Percentiles rank a stretch among this genome's conserved stretches.
Conservation (phyloP, 1,139 yeast species). For the Diutina pseudorugosa region DNA sequence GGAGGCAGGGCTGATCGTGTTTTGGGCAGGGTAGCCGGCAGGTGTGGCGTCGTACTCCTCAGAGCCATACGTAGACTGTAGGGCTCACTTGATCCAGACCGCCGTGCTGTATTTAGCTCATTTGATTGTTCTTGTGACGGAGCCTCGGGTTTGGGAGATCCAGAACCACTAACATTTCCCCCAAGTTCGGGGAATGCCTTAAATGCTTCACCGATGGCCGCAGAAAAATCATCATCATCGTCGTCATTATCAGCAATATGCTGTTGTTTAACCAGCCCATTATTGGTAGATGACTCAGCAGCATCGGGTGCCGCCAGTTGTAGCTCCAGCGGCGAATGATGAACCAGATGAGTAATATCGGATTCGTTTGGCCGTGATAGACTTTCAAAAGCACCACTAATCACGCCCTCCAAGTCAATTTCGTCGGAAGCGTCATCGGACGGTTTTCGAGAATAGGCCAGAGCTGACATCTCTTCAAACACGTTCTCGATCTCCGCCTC, state of each 20-base stretch:
- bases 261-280: neutral
- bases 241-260: conserved; percentile 7
- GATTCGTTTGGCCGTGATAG: neutral
- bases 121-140: neutral
- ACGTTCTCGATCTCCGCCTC: neutral
- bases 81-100: neutral
- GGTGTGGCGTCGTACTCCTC: neutral
- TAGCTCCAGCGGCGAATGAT: neutral
- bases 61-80: neutral
- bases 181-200: conserved; percentile 2
- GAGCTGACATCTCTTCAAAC: neutral
- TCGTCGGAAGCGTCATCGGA: neutral
- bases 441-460: neutral
- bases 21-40: neutral
- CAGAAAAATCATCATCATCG: conserved; percentile 15
- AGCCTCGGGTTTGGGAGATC: neutral
- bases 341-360: neutral
- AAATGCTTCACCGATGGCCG: conserved; percentile 26
- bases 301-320: neutral
- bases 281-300: neutral
- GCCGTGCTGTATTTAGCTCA: neutral
- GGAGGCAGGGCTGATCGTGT: conserved; percentile 1
- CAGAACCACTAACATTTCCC: neutral
- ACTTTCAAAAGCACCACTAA: conserved; percentile 18
- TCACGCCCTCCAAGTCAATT: conserved; percentile 12